A percentile compares a stretch with the other conserved stretches of the same genome.
Evolutionary conservation across 441 rosid genomes (phyloP).

Genomic region (Hura crepitans): DNA sequence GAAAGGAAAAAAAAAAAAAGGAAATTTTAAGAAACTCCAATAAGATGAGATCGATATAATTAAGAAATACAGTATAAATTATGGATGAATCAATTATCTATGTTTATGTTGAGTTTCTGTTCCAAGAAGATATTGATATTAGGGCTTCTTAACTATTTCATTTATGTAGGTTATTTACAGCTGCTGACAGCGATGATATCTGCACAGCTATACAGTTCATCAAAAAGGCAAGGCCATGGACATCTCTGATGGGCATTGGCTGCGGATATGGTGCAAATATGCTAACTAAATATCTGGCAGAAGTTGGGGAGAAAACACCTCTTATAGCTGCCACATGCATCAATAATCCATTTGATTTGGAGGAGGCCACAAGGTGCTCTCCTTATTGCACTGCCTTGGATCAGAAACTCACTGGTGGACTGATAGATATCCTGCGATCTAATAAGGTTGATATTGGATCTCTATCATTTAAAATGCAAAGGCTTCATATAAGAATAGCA

Average conservation of each 20-base stretch:
- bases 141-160: conserved; percentile 36
- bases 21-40: background rate
- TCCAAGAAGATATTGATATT: conserved; percentile 27
- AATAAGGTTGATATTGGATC: conserved; percentile 65
- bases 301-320: conserved; percentile 81
- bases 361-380: conserved; percentile 72
- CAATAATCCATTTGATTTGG: conserved; percentile 91
- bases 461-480: conserved; percentile 15
- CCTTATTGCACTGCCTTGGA: conserved; percentile 48
- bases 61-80: background rate
- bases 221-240: conserved; percentile 86
- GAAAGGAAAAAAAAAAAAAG: background rate
- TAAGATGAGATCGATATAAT: background rate
- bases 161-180: conserved; percentile 90
- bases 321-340: conserved; percentile 88
- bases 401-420: conserved; percentile 65
- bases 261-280: conserved; percentile 94
- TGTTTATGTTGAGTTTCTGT: conserved; percentile 13
- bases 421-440: conserved; percentile 62
- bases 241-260: conserved; percentile 79
- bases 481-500: conserved; percentile 9
- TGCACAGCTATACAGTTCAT: conserved; percentile 67
- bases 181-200: conserved; percentile 97
- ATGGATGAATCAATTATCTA: conserved; percentile 15
- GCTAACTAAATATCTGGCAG: conserved; percentile 86